Conservation (phyloP, 331 rosid genomes). For the Quercus tomentella region DNA sequence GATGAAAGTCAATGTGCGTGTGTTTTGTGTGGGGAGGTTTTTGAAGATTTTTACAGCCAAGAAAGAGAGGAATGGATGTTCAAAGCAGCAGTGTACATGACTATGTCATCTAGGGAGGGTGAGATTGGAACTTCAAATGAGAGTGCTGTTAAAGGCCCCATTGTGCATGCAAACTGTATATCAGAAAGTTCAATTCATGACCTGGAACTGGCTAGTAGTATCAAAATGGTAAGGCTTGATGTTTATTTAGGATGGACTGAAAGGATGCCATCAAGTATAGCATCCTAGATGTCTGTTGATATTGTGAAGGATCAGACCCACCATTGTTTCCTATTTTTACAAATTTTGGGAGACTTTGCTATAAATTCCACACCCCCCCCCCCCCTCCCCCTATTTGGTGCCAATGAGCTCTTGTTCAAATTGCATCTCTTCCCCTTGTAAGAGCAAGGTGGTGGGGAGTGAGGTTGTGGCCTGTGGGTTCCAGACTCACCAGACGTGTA, state of each 20-base stretch:
- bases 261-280: background rate
- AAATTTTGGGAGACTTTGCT: background rate
- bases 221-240: slow-evolving; percentile 49
- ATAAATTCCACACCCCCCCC: no score
- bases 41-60: slow-evolving; percentile 80
- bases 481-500: no score
- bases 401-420: no score
- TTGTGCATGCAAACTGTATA: slow-evolving; percentile 71
- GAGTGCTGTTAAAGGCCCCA: slow-evolving; percentile 49
- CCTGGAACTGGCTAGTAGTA: slow-evolving; percentile 33
- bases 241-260: background rate
- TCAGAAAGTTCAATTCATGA: slow-evolving; percentile 46
- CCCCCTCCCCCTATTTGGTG: no score
- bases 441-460: no score
- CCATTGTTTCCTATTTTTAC: background rate
- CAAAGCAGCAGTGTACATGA: slow-evolving; percentile 64
- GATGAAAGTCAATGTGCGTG: slow-evolving; percentile 87
- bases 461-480: no score
- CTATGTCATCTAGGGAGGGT: slow-evolving; percentile 27
- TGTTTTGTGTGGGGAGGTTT: slow-evolving; percentile 75
- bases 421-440: no score
- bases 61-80: slow-evolving; percentile 88
- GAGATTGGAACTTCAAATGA: slow-evolving; percentile 31
- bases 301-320: slow-evolving; percentile 10
- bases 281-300: background rate